Evolutionary conservation across 768 basidiomycete genomes (phyloP), one percentile per base, ranked within the genome.

Genomic region (Dendrothele bispora): DNA sequence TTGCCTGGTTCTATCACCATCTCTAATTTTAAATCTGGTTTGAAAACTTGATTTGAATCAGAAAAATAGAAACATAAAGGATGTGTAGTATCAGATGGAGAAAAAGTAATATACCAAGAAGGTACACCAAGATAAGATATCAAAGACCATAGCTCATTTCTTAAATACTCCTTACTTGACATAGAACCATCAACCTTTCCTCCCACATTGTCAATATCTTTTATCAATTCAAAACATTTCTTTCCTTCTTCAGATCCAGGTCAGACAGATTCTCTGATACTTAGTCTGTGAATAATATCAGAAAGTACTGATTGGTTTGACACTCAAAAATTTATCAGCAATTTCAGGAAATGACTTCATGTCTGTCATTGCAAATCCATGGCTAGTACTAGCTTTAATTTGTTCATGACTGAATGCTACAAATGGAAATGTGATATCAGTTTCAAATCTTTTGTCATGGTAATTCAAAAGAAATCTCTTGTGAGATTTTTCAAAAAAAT

Each of bases 361-460:
- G 20, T 61, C 43, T 0, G 55, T 26, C 2, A 56, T n/a, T 7
- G 61, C 17, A 34, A 53, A 67, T 12, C 64, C 59, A 2, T 50
- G 59, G 4, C 39, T 47, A 0, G 55, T 34, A 11, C 48, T 50
- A 3, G 30, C 18, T 35, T 59, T 61, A 3, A 69, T 58, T 50
- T 65, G 68, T 32, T n/a, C n/a, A n/a, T n/a, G n/a, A n/a, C n/a
- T n/a, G n/a, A n/a, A n/a, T n/a, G n/a, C n/a, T n/a, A n/a, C 50
- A 25, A 66, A 58, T 15, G 61, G 50, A 45, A 67, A 71, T n/a
- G 56, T 46, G 14, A 35, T 18, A 38, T 71, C 67, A 4, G 25
- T 48, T 44, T 69, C 68, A 51, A 71, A 73, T 0, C 60, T 52
- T 21, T n/a, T n/a, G n/a, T n/a, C n/a, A n/a, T n/a, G n/a, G n/a